Percentiles rank a stretch among this genome's conserved stretches.
Evolutionary conservation across 805 yeast species (phyloP).

Genomic region (Candida silvicultrix): DNA sequence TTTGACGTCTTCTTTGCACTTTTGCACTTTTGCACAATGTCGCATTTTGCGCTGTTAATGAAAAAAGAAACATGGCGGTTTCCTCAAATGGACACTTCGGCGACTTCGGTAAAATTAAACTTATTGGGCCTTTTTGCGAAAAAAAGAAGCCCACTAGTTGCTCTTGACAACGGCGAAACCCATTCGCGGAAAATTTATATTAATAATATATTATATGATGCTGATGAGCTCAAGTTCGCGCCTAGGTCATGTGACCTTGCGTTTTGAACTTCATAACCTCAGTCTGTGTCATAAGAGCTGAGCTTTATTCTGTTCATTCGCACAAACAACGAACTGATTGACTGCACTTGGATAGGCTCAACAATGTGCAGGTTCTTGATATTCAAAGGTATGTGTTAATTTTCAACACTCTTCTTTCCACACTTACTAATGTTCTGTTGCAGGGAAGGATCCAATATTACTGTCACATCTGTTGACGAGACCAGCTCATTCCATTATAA

Average conservation of each 20-base stretch:
- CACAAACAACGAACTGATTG: too few species aligned
- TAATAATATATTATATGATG: too few species aligned
- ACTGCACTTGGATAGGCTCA: too few species aligned
- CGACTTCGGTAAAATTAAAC: background rate
- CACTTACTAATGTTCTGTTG: too few species aligned
- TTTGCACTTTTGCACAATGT: background rate
- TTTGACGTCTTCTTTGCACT: background rate
- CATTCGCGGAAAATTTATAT: too few species aligned
- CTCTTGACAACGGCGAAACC: too few species aligned
- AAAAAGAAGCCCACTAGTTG: too few species aligned
- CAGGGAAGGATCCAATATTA: constrained; percentile 82
- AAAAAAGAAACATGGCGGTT: background rate
- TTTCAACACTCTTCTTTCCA: too few species aligned
- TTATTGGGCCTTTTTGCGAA: background rate
- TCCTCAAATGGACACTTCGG: background rate
- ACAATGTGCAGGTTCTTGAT: constrained; percentile 96
- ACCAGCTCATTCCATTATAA: constrained; percentile 96
- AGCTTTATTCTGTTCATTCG: too few species aligned
- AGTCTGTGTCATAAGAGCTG: too few species aligned
- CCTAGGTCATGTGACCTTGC: background rate
- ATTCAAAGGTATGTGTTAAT: constrained; percentile 53
- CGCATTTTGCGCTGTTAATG: background rate
- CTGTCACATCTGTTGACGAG: constrained; percentile 82
- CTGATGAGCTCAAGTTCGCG: too few species aligned
- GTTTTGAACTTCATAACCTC: too few species aligned